Conservation (phyloP, 345 rosid genomes). For the Populus davidiana region DNA sequence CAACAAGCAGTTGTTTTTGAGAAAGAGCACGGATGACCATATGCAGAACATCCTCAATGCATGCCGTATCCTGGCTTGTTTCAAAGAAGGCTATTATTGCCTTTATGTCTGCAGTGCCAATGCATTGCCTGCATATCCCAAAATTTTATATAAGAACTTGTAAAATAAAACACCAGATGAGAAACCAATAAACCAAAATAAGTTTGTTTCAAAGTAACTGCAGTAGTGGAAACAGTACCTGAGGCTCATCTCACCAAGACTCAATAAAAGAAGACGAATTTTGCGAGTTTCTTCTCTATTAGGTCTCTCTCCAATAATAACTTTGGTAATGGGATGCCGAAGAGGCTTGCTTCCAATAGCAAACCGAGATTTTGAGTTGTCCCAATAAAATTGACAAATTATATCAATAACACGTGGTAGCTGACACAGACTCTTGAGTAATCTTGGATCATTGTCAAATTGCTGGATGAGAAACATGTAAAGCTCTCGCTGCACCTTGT, state of each 20-base stretch:
- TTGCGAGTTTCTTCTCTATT: slow-evolving; percentile 74
- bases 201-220: background rate
- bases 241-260: slow-evolving; percentile 98
- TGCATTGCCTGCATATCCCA: slow-evolving; percentile 60
- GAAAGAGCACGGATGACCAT: slow-evolving; percentile 89
- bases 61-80: slow-evolving; percentile 82
- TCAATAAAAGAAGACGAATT: slow-evolving; percentile 87
- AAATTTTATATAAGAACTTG: slow-evolving; percentile 11
- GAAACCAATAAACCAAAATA: slow-evolving; percentile 1
- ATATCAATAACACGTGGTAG: slow-evolving; percentile 77
- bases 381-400: slow-evolving; percentile 83
- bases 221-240: slow-evolving; percentile 39
- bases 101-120: slow-evolving; percentile 63
- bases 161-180: background rate
- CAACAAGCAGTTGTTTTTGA: slow-evolving; percentile 61
- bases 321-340: slow-evolving; percentile 57
- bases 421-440: slow-evolving; percentile 67
- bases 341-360: slow-evolving; percentile 77
- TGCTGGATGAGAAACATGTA: slow-evolving; percentile 91
- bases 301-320: slow-evolving; percentile 72
- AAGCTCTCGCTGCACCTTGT: slow-evolving; percentile 85
- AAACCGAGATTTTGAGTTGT: slow-evolving; percentile 56
- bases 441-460: slow-evolving; percentile 79
- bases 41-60: slow-evolving; percentile 89
- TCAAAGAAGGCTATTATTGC: slow-evolving; percentile 78